These are phyloP conservation scores for Crucibulum laeve DNA, from an alignment of 768 basidiomycete species.

Conservation along the genomic window DNA sequence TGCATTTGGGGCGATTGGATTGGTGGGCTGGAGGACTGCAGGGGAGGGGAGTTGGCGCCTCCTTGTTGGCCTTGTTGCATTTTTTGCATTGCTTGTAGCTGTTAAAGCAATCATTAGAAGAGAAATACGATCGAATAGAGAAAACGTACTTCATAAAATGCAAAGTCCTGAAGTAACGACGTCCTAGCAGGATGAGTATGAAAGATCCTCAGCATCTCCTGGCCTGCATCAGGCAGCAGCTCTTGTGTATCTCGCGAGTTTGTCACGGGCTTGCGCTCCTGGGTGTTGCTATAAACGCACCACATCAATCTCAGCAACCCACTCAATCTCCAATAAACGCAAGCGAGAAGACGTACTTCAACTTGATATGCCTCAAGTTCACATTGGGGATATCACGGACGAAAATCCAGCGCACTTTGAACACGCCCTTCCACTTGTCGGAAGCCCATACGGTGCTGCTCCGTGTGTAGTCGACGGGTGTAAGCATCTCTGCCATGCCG, in stretches of 20 bases:
- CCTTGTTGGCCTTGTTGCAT: slow-evolving; percentile 33
- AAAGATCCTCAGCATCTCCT: slow-evolving; percentile 96
- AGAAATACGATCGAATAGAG: too few species aligned
- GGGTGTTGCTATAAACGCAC: slow-evolving; percentile 77
- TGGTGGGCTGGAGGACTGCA: slow-evolving; percentile 26
- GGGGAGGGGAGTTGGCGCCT: slow-evolving; percentile 33
- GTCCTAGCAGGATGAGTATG: slow-evolving; percentile 90
- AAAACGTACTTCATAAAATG: slow-evolving; percentile 80
- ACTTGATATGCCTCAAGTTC: slow-evolving; percentile 82
- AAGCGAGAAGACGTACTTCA: slow-evolving; percentile 52
- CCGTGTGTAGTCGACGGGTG: slow-evolving; percentile 90
- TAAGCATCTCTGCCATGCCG: slow-evolving; percentile 98
- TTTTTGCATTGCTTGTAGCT: slow-evolving; percentile 85
- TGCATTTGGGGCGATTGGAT: slow-evolving; percentile 38
- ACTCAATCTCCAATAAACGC: not conserved
- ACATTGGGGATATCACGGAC: slow-evolving; percentile 94
- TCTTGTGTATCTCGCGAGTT: slow-evolving; percentile 98
- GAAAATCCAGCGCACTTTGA: slow-evolving; percentile 97
- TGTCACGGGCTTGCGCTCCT: slow-evolving; percentile 97
- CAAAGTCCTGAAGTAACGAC: slow-evolving; percentile 89
- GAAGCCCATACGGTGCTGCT: slow-evolving; percentile 98
- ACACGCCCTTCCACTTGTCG: slow-evolving; percentile 99
- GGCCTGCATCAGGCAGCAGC: slow-evolving; percentile 90
- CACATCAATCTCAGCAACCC: not conserved
- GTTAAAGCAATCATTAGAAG: too few species aligned